A percentile compares a stretch with the other conserved stretches of the same genome.
Evolutionary conservation across 805 yeast genomes (phyloP).

Genomic region (Kodamaea leandrae): DNA sequence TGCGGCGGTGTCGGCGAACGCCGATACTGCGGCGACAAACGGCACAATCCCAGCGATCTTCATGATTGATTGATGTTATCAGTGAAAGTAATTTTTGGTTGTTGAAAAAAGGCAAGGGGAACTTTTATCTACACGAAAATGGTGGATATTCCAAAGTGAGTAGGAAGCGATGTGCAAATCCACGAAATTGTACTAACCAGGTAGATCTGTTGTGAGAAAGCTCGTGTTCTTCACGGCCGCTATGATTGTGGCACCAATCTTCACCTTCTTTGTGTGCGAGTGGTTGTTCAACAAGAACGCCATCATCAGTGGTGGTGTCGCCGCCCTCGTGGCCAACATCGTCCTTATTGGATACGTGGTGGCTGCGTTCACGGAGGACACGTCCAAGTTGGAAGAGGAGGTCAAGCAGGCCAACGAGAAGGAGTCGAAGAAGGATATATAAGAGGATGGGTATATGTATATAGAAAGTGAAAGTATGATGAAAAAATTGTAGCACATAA

Average conservation of each 20-base stretch:
- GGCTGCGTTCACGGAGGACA: constrained; percentile 71
- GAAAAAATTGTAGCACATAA: neutral
- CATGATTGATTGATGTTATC: too few species aligned
- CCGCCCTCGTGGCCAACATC: constrained; percentile 71
- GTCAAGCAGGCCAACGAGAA: constrained; percentile 23
- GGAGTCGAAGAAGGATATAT: constrained; percentile 15
- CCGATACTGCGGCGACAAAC: constrained; percentile 15
- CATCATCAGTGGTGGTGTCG: constrained; percentile 72
- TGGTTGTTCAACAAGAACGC: constrained; percentile 49
- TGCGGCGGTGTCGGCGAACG: constrained; percentile 25
- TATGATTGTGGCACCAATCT: constrained; percentile 68
- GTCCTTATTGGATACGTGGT: constrained; percentile 72
- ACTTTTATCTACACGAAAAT: constrained; percentile 3
- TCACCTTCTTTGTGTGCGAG: constrained; percentile 58
- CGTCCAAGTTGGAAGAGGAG: constrained; percentile 26
- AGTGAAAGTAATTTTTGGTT: neutral
- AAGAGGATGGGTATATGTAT: neutral
- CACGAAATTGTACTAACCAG: constrained; percentile 11
- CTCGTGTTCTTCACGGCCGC: constrained; percentile 72
- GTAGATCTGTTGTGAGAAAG: constrained; percentile 62
- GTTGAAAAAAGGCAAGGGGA: neutral
- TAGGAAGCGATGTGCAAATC: neutral
- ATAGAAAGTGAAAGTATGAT: neutral
- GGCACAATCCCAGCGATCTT: constrained; percentile 10
- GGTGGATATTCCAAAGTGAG: constrained; percentile 17